These are phyloP conservation scores for Aspergillus sp. DNA, from an alignment of 2,329 filamentous ascomycete genomes.

Conservation along the genomic window DNA sequence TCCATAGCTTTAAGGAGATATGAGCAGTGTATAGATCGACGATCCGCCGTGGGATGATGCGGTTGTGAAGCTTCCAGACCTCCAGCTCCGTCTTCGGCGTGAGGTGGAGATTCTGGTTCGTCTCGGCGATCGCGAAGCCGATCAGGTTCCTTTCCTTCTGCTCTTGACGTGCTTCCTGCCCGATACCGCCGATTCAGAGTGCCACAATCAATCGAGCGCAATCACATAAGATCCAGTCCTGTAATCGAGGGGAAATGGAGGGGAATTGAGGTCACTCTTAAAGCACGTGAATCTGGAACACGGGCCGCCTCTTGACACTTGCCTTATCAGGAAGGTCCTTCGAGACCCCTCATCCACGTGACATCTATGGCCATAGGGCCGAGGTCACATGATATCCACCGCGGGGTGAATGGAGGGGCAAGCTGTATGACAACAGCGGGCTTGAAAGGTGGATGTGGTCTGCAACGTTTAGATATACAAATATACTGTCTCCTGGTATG, in stretches of 20 bases:
- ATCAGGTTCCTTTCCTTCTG: constrained; percentile 5
- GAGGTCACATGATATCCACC: background rate
- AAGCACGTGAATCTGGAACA: background rate
- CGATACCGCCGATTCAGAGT: constrained; percentile 5
- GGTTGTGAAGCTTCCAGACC: constrained; percentile 20
- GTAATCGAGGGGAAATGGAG: background rate
- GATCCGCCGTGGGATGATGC: constrained; percentile 27
- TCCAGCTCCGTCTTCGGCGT: constrained; percentile 27
- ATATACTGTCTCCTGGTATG: no score
- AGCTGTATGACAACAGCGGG: background rate
- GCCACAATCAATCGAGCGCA: background rate
- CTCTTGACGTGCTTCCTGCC: constrained; percentile 6
- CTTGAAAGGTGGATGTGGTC: background rate
- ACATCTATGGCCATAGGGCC: background rate
- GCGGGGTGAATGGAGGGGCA: background rate
- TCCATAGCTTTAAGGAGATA: constrained; percentile 17
- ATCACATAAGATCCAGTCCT: background rate
- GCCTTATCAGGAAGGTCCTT: constrained; percentile 5
- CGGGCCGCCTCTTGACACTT: constrained; percentile 3
- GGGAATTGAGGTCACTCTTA: background rate
- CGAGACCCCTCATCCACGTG: constrained; percentile 1
- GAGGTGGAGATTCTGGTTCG: constrained; percentile 18
- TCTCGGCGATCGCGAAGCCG: constrained; percentile 19
- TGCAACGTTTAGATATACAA: no score
- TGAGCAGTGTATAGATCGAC: background rate